Base-by-base conservation (phyloP, 345 rosid genomes). In the Mallotus nudiflorus region DNA sequence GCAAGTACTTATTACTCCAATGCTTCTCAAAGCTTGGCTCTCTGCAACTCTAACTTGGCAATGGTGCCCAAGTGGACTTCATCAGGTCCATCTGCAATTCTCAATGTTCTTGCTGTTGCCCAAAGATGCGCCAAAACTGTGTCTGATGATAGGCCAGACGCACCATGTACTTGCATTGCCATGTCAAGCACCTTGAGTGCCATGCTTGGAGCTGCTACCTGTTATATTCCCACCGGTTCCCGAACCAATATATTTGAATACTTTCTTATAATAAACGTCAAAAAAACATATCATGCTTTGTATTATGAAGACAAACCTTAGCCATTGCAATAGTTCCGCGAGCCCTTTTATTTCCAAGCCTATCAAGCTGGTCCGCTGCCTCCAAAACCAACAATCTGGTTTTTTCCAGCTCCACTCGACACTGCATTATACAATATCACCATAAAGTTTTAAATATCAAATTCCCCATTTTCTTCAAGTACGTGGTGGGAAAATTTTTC, bases 161-260 rank as follows among this genome's bases (percentile, higher is more conserved):
- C 98, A 44, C 97, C 97, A 27, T 94, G 99, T 65, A 87, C 97
- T 85, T 92, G 98, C 65, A 95, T 92, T 29, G 98, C 94, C 77
- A 62, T 86, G 82, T 95, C 97, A 0, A 95, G 84, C 51, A 95
- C 98, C 86, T 74, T 84, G 40, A 92, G 83, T 6, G 96, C 94
- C 98, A 88, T 95, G 83, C 83, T 92, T 69, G 97, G 99, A 65
- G 99, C 91, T 44, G 99, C 97, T 29, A 92, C 99, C 98, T 94
- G 85, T 61, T 22, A 54, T 54, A 3, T 19, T 22, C 29, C 29
- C 6, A 20, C 2, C 4, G 12, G 3, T 22, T 18, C 4, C 29
- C 11, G 11, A 9, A 24, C 22, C 29, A 53, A 16, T 9, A 22
- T 24, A 9, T 22, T 53, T 53, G 15, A 53, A n/a, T n/a, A n/a